Base-by-base conservation (phyloP, 176 grass and related monocot genomes). In the Oryza coarctata region DNA sequence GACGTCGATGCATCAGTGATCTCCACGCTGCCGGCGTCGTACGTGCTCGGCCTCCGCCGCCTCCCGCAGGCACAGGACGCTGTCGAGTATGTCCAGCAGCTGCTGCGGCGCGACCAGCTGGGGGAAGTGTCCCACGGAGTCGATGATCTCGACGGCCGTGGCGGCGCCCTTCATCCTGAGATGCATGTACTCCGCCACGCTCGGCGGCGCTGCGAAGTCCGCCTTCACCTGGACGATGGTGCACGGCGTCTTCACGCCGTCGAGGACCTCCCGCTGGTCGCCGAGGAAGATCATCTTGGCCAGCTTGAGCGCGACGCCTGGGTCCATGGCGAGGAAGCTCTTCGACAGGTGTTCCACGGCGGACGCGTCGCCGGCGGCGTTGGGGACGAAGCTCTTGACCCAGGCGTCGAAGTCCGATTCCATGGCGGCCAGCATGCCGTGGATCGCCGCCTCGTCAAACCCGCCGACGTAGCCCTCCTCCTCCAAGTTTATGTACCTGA, bases 271-370 rank as follows among this genome's bases (percentile, higher is more conserved):
- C 29, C 92, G 82, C 41, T 90, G 80, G 49, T 98, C 95, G 22
- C 87, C 36, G 4, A 94, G 86, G 74, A 98, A 94, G 83, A 98
- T 89, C 81, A 87, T 90, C 36, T 14, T 81, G 45, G 86, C 88
- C 20, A 93, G 26, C 15, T 45, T 28, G 0, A 84, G 62, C 7
- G 95, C 92, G 22, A 98, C 84, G 13, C 4, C 38, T 0, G 88
- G 90, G 23, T 72, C 78, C 95, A 98, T 94, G 1, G 69, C 44
- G 17, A 70, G 62, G 79, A 94, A 98, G 78, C 88, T 94, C 52
- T 20, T 32, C 5, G 64, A 67, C 0, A 98, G 35, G 23, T 3
- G 72, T 10, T 47, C 31, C 1, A 32, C 32, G 0, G 82, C 33
- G 17, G 49, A 40, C 7, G 78, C 15, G 57, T 83, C 68, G 7